Conservation (phyloP, 768 basidiomycete genomes). For the Dendrothele bispora region DNA sequence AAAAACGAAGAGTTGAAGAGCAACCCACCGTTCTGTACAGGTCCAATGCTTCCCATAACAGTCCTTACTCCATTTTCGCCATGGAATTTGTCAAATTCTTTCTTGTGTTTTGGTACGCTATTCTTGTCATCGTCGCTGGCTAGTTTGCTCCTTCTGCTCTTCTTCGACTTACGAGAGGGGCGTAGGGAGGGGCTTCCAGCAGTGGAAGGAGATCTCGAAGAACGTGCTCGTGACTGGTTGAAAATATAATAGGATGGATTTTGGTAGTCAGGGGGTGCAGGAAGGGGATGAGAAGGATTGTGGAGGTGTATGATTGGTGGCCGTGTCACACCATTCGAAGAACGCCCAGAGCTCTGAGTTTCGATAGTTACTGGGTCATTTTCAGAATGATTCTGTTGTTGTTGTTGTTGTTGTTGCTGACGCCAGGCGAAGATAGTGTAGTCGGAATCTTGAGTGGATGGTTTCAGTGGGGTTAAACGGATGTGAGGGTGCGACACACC, state of each 20-base stretch:
- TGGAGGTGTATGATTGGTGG: constrained; percentile 64
- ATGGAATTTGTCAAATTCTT: constrained; percentile 84
- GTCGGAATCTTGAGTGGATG: too few relatives aligned
- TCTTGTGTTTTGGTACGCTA: constrained; percentile 62
- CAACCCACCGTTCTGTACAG: constrained; percentile 79
- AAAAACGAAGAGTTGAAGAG: background rate
- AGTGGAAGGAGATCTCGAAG: constrained; percentile 27
- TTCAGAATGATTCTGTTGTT: constrained; percentile 17
- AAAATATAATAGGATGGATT: constrained; percentile 77
- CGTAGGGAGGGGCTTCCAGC: constrained; percentile 34
- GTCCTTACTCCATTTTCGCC: constrained; percentile 92
- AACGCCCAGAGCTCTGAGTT: constrained; percentile 23
- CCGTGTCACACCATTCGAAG: constrained; percentile 12
- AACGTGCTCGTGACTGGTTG: constrained; percentile 35
- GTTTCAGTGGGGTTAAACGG: too few relatives aligned
- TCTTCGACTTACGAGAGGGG: constrained; percentile 40
- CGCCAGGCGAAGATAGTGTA: constrained; percentile 86
- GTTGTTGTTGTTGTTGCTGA: constrained; percentile 39
- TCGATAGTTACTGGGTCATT: constrained; percentile 22
- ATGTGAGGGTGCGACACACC: constrained; percentile 43
- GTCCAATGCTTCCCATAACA: constrained; percentile 86
- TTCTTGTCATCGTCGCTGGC: constrained; percentile 37
- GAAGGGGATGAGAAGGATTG: constrained; percentile 59
- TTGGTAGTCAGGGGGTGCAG: constrained; percentile 58
- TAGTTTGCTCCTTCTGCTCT: constrained; percentile 27